Evolutionary conservation across 495 filamentous ascomycete species (phyloP).

Genomic region (Sordaria brevicollis): DNA sequence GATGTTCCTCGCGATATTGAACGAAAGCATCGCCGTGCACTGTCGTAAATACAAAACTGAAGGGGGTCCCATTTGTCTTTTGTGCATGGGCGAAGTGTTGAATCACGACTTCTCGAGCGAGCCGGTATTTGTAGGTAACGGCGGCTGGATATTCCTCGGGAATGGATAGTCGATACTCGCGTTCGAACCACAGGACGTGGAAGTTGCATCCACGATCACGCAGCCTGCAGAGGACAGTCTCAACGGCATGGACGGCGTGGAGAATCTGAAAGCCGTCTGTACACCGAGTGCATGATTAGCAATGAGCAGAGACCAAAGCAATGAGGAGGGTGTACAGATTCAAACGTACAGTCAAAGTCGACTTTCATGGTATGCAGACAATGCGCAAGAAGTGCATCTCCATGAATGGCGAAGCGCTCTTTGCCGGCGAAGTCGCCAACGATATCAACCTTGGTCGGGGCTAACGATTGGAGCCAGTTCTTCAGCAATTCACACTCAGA

Average conservation of each 20-base stretch:
- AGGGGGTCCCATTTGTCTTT: neutral
- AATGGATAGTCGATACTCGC: constrained; percentile 35
- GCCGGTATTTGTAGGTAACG: constrained; percentile 38
- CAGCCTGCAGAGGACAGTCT: constrained; percentile 51
- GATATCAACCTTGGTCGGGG: constrained; percentile 41
- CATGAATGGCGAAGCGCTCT: constrained; percentile 63
- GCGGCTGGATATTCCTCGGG: constrained; percentile 17
- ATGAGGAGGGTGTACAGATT: neutral
- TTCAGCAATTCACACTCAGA: neutral
- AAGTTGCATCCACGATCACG: constrained; percentile 54
- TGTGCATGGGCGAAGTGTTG: constrained; percentile 41
- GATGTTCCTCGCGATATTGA: constrained; percentile 38
- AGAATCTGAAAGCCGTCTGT: constrained; percentile 57
- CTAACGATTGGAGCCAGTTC: neutral
- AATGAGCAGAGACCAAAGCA: neutral
- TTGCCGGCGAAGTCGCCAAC: constrained; percentile 66
- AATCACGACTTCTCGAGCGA: constrained; percentile 52
- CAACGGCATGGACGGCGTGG: constrained; percentile 58
- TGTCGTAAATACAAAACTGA: constrained; percentile 20
- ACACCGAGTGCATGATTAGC: neutral
- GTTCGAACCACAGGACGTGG: constrained; percentile 57
- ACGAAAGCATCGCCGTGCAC: constrained; percentile 34
- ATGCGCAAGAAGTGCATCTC: constrained; percentile 56
- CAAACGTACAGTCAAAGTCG: constrained; percentile 44
- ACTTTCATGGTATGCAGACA: constrained; percentile 49